Evolutionary conservation across 805 yeast species (phyloP), one percentile per base, ranked within the genome.

Genomic region (Candida boidinii): DNA sequence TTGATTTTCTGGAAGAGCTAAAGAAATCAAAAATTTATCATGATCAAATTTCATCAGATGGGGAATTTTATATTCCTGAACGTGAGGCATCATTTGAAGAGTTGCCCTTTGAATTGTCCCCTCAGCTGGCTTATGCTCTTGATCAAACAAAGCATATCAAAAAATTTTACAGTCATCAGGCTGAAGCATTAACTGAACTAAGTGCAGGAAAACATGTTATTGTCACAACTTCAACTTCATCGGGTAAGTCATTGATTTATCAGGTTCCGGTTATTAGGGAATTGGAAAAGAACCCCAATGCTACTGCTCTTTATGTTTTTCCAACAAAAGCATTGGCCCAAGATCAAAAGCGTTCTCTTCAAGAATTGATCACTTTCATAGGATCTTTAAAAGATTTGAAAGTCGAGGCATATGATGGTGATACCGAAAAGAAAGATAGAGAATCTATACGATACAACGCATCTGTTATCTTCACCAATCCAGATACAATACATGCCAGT

Each of bases 321-420:
- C 99, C 99, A 2, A 92, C 99, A 0, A 92, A 92, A 50, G 98
- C 99, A 0, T 63, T 92, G 32, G 97, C 99, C 0, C 98, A 92
- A 50, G 98, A 92, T 62, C 99, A 92, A 55, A 79, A 79, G 46
- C 64, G 95, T 41, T 76, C 94, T n/a, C 59, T 92, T 35, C 66
- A 68, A 30, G 76, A 70, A 16, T 56, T 82, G 9, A 56, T 80
- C 28, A 56, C 65, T 5, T 58, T 58, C 23, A 66, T 83, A 31
- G 73, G 76, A 0, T 56, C 57, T 10, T 43, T 65, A 3, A 47
- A 54, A 3, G 61, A 62, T 13, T 59, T 78, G 1, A 53, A 69
- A 1, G 82, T 79, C 3, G 90, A 80, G 30, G 84, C 96, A 0
- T 88, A 75, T 49, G 99, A 92, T 57, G 99, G 98, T 8, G 99